Base-by-base conservation (phyloP, 345 rosid species). In the Euphorbia peplus region DNA sequence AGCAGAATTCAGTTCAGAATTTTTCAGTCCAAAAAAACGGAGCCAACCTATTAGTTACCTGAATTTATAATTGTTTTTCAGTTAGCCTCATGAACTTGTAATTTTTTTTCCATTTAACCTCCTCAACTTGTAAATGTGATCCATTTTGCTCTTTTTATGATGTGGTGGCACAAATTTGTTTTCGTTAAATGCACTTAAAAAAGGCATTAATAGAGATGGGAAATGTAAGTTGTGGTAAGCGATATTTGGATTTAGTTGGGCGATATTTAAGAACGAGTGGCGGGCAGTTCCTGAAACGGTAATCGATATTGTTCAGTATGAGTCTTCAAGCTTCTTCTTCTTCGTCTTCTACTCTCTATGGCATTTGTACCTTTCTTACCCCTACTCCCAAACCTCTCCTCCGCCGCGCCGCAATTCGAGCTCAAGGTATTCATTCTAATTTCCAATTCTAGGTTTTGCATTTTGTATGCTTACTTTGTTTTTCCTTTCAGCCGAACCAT, bases 401-500 rank as follows among this genome's bases (percentile, higher is more conserved):
- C 30, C 83, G 83, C 81, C 71, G 55, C 15, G 16, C 80, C 59
- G 76, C 70, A 18, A 60, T 86, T 75, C 86, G 82, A 48, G 88
- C 88, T 18, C 47, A 82, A 64, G 73, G 96, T 87, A 42, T 21
- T 53, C 18, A 1, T 15, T 22, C 50, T 21, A 10, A 5, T 44
- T 57, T 26, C 0, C 0, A 13, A 37, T 56, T 62, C 67, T 63
- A 63, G 37, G 67, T 14, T 59, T 64, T 30, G 8, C 18, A 28
- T 41, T 14, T 44, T 26, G 7, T 54, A 1, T 7, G 12, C n/a
- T 39, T 3, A 60, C 48, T 51, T 44, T 48, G 21, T 1, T 60
- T 35, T 60, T 66, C 24, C n/a, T n/a, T 70, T 51, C 79, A 89
- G 99, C 77, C 70, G 99, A 95, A 44, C 97, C 95, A 7, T 79